Percentiles rank a stretch among this genome's conserved stretches.
Evolutionary conservation across 2,329 filamentous ascomycete genomes (phyloP).

Genomic region (Fusarium anguioides): DNA sequence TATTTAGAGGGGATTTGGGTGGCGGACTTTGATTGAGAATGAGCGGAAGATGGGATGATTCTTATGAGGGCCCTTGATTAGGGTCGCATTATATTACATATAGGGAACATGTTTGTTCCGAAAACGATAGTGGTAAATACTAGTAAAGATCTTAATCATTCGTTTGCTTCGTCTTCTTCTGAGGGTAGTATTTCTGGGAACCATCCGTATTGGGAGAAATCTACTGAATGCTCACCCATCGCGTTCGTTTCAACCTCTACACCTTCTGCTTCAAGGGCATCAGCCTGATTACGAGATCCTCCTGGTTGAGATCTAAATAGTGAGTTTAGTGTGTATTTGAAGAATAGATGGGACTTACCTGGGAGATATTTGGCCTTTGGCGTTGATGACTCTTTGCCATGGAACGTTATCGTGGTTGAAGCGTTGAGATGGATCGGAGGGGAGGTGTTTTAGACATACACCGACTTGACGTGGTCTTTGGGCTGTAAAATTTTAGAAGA

Average conservation of each 20-base stretch:
- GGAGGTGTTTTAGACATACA: slow-evolving; percentile 87
- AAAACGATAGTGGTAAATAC: slow-evolving; percentile 46
- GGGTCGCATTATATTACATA: slow-evolving; percentile 45
- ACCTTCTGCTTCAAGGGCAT: slow-evolving; percentile 62
- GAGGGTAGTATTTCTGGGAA: slow-evolving; percentile 64
- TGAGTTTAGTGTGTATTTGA: neutral
- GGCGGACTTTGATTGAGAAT: slow-evolving; percentile 33
- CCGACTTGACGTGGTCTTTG: slow-evolving; percentile 86
- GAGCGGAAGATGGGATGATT: slow-evolving; percentile 46
- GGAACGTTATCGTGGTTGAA: slow-evolving; percentile 86
- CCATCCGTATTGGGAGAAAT: slow-evolving; percentile 66
- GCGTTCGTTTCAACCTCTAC: slow-evolving; percentile 61
- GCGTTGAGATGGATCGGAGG: slow-evolving; percentile 60
- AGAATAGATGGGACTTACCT: slow-evolving; percentile 61
- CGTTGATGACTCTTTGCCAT: slow-evolving; percentile 93
- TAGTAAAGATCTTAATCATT: slow-evolving; percentile 34
- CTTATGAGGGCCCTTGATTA: slow-evolving; percentile 38
- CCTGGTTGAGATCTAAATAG: slow-evolving; percentile 59
- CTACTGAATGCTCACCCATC: slow-evolving; percentile 63
- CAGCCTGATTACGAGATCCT: slow-evolving; percentile 62
- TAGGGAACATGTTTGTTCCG: slow-evolving; percentile 28
- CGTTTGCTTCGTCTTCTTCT: slow-evolving; percentile 42
- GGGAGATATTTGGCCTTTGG: slow-evolving; percentile 86
- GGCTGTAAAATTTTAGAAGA: slow-evolving; percentile 55
- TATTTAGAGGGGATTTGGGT: slow-evolving; percentile 22